A percentile compares a stretch with the other conserved stretches of the same genome.
These are phyloP conservation scores for Pseudomicrostroma phylloplanum DNA, from an alignment of 1,284 basidiomycete genomes.

Conservation along the genomic window DNA sequence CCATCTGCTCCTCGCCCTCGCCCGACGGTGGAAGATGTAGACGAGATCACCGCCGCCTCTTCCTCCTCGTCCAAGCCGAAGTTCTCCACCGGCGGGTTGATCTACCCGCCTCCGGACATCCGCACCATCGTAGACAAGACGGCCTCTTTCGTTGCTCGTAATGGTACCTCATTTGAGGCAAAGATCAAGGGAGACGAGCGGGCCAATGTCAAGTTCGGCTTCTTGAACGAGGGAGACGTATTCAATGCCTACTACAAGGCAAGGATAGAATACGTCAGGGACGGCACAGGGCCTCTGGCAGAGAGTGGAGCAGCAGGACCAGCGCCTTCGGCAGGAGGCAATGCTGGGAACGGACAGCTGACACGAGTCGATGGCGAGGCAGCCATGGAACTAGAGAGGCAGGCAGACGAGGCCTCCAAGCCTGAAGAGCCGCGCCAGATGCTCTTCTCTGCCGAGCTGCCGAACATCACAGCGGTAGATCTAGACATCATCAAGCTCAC, in stretches of 20 bases:
- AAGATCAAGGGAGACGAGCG: constrained; percentile 41
- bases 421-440: constrained; percentile 71
- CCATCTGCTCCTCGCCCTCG: constrained; percentile 8
- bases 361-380: constrained; percentile 6
- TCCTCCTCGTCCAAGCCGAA: constrained; percentile 19
- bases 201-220: constrained; percentile 42
- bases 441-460: constrained; percentile 81
- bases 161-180: constrained; percentile 43
- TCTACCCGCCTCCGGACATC: constrained; percentile 53
- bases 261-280: constrained; percentile 31
- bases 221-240: constrained; percentile 38
- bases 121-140: constrained; percentile 92
- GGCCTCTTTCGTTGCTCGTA: constrained; percentile 73
- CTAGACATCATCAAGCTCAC: constrained; percentile 67
- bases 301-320: constrained; percentile 12
- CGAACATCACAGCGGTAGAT: constrained; percentile 82
- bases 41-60: constrained; percentile 18
- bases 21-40: constrained; percentile 28
- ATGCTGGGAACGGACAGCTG: not conserved
- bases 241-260: constrained; percentile 47
- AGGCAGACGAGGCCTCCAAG: constrained; percentile 41
- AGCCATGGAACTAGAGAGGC: constrained; percentile 37
- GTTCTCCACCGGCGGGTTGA: constrained; percentile 42
- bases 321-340: constrained; percentile 5
- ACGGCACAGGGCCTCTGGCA: constrained; percentile 19